Evolutionary conservation across 768 basidiomycete genomes (phyloP).

Genomic region (Termitomyces heimii): DNA sequence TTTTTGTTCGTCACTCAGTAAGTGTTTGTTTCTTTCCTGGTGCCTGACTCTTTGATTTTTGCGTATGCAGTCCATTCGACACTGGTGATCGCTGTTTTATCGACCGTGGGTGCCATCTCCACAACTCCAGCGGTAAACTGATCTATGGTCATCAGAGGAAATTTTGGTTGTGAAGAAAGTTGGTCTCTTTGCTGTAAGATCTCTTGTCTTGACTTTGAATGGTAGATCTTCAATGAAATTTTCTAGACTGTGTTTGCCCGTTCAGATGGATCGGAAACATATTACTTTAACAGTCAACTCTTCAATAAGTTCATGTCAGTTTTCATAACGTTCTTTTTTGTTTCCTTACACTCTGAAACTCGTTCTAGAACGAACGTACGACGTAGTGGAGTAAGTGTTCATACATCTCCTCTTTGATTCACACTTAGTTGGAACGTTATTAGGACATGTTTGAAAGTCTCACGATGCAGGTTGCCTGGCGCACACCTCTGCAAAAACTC

Average conservation of each 20-base stretch:
- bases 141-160: conserved; percentile 36
- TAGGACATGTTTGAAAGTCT: conserved; percentile 65
- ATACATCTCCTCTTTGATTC: neutral
- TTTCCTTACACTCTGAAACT: neutral
- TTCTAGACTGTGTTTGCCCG: conserved; percentile 63
- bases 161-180: conserved; percentile 75
- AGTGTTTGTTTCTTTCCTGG: conserved; percentile 19
- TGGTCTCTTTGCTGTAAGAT: conserved; percentile 64
- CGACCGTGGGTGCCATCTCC: conserved; percentile 33
- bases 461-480: conserved; percentile 72
- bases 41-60: neutral
- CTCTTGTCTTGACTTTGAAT: neutral
- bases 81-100: conserved; percentile 82
- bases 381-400: conserved; percentile 51
- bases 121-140: neutral
- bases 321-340: neutral
- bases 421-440: conserved; percentile 13
- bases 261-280: conserved; percentile 70
- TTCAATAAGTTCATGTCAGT: conserved; percentile 70
- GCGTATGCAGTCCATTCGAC: conserved; percentile 58
- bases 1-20: conserved; percentile 82
- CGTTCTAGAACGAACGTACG: conserved; percentile 58
- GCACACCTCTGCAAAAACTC: conserved; percentile 64
- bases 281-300: conserved; percentile 77
- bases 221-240: neutral